Percentiles rank a stretch among this genome's conserved stretches.
Conservation (phyloP, 2,329 filamentous ascomycete genomes). For the Gnomoniopsis sp. region DNA sequence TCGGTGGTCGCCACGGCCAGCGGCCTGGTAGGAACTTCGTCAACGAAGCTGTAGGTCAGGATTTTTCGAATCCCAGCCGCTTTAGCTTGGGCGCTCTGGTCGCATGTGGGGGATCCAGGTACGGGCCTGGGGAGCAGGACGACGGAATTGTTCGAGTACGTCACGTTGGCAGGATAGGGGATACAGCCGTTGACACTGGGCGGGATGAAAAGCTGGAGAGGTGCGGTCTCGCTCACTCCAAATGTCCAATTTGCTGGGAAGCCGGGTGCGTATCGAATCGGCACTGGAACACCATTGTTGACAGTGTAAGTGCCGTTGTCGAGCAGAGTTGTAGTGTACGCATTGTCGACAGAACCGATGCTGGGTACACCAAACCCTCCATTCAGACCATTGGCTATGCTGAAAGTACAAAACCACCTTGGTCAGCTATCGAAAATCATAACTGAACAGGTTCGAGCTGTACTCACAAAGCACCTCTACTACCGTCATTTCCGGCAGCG, state of each 20-base stretch:
- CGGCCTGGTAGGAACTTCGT: constrained; percentile 5
- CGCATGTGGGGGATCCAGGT: background rate
- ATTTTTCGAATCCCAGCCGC: constrained; percentile 8
- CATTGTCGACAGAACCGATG: constrained; percentile 8
- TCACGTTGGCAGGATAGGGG: background rate
- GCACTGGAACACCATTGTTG: constrained; percentile 3
- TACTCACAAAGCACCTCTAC: background rate
- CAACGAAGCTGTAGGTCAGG: constrained; percentile 2
- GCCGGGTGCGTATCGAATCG: constrained; percentile 2
- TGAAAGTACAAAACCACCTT: background rate
- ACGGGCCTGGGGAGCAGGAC: constrained; percentile 6
- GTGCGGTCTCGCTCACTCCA: background rate
- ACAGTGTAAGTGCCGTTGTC: constrained; percentile 3
- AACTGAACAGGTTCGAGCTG: background rate
- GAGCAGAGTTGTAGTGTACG: constrained; percentile 5
- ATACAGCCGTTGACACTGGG: constrained; percentile 6
- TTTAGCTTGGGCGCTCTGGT: constrained; percentile 2
- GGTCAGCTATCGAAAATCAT: background rate
- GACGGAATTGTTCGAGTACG: constrained; percentile 1
- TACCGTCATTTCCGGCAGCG: constrained; percentile 5
- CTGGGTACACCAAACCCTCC: constrained; percentile 4
- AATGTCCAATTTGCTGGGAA: constrained; percentile 10
- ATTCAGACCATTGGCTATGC: constrained; percentile 1
- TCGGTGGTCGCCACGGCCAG: constrained; percentile 2
- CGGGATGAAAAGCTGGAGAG: constrained; percentile 3